phyloP scores from a whole-genome alignment of 352 stramenopile species.

The Phytophthora syringae region DNA sequence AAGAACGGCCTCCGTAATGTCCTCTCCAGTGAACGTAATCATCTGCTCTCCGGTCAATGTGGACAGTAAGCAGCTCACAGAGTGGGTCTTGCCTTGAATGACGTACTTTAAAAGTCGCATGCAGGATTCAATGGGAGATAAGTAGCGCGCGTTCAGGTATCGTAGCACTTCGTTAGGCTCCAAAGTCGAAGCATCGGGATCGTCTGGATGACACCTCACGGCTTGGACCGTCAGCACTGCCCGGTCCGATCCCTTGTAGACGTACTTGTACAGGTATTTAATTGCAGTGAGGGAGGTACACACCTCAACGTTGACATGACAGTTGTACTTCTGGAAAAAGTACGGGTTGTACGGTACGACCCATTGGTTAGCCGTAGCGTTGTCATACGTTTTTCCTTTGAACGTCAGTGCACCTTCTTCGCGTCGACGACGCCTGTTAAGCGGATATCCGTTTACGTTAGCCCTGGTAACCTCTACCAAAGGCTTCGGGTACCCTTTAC shows the following conservation, averaged over 20 bases:
- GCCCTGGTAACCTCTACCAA: constrained; percentile 9
- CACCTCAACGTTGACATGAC: constrained; percentile 69
- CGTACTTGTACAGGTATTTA: constrained; percentile 76
- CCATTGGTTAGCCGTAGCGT: constrained; percentile 43
- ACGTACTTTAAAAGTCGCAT: neutral
- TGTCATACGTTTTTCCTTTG: constrained; percentile 9
- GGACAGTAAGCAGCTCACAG: no score
- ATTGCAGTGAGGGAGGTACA: constrained; percentile 41
- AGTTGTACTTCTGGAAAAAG: constrained; percentile 54
- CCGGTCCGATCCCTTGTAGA: constrained; percentile 61
- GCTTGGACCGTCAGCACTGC: constrained; percentile 14
- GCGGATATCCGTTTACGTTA: constrained; percentile 9
- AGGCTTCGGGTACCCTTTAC: constrained; percentile 29
- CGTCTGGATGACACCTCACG: no score
- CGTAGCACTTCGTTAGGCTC: no score
- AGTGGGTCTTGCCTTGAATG: no score
- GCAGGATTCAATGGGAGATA: constrained; percentile 40
- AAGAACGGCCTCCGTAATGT: no score
- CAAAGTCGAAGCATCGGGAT: no score
- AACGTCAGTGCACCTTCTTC: neutral
- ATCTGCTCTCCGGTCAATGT: no score
- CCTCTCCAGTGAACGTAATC: no score
- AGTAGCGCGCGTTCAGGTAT: constrained; percentile 38
- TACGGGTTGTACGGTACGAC: constrained; percentile 72
- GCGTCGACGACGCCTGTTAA: constrained; percentile 13